A percentile compares a stretch with the other conserved stretches of the same genome.
These are phyloP conservation scores for Xylariaceae sp. DNA, from an alignment of 2,329 filamentous ascomycete species.

Conservation along the genomic window DNA sequence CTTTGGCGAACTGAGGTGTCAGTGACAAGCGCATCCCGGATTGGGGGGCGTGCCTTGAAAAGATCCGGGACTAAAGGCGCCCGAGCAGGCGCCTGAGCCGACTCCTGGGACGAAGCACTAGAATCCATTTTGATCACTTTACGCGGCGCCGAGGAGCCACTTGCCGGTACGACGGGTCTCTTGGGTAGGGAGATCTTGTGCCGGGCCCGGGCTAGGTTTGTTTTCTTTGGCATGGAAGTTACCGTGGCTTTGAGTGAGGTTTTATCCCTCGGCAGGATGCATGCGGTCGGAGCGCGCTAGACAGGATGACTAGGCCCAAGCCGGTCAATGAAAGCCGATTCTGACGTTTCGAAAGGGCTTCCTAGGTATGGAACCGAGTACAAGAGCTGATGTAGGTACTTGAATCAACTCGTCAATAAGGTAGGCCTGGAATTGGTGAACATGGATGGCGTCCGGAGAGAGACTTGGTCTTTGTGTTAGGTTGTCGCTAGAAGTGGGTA, in stretches of 20 bases:
- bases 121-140: slow-evolving; percentile 9
- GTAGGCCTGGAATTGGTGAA: background rate
- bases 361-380: background rate
- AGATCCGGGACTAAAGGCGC: slow-evolving; percentile 44
- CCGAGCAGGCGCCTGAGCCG: slow-evolving; percentile 22
- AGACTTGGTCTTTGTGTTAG: background rate
- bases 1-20: slow-evolving; percentile 64
- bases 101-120: slow-evolving; percentile 8
- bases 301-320: background rate
- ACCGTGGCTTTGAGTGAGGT: slow-evolving; percentile 1
- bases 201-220: slow-evolving; percentile 31
- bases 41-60: slow-evolving; percentile 53
- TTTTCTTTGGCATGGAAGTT: slow-evolving; percentile 31
- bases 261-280: slow-evolving; percentile 8
- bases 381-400: background rate
- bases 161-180: slow-evolving; percentile 19
- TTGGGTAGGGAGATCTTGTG: slow-evolving; percentile 23
- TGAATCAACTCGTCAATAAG: background rate
- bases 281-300: slow-evolving; percentile 15
- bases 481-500: background rate
- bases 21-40: slow-evolving; percentile 63
- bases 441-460: background rate
- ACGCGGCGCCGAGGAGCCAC: background rate
- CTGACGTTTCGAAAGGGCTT: background rate
- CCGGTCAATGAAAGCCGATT: background rate